phyloP scores from a whole-genome alignment of 805 yeast genomes.

The Blastobotrys chiropterorum region DNA sequence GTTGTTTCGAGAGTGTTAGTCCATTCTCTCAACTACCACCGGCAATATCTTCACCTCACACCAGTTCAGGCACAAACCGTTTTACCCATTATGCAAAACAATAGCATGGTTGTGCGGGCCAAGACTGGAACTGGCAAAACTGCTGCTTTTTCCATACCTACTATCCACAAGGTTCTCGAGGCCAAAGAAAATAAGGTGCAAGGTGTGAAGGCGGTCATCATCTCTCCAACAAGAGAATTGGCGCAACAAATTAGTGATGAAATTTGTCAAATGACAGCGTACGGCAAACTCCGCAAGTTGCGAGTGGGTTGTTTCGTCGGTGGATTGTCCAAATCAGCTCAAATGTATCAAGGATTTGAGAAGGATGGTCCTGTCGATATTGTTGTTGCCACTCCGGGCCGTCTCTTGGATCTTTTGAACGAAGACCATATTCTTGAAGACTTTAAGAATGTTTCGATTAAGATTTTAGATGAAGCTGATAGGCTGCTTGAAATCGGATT shows the following conservation, averaged over 20 bases:
- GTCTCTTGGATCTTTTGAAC: slow-evolving; percentile 57
- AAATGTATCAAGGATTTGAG: slow-evolving; percentile 30
- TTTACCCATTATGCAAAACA: slow-evolving; percentile 65
- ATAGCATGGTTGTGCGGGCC: slow-evolving; percentile 78
- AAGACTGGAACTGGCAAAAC: slow-evolving; percentile 97
- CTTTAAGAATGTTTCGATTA: slow-evolving; percentile 51
- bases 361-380: slow-evolving; percentile 35
- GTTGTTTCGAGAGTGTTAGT: slow-evolving; percentile 27
- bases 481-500: slow-evolving; percentile 78
- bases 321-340: slow-evolving; percentile 45
- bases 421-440: slow-evolving; percentile 38
- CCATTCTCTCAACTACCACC: slow-evolving; percentile 29
- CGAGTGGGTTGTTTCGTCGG: slow-evolving; percentile 58
- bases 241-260: slow-evolving; percentile 77
- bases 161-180: slow-evolving; percentile 51
- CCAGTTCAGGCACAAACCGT: slow-evolving; percentile 35
- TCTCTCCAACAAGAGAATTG: slow-evolving; percentile 88
- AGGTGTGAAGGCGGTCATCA: slow-evolving; percentile 54
- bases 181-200: slow-evolving; percentile 30
- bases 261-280: slow-evolving; percentile 40
- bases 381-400: slow-evolving; percentile 85
- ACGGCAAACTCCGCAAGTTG: slow-evolving; percentile 29
- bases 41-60: slow-evolving; percentile 28
- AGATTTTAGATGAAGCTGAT: slow-evolving; percentile 90
- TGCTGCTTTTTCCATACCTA: slow-evolving; percentile 78